Conservation (phyloP, 306 rosid genomes). For the Medicago arabica region DNA sequence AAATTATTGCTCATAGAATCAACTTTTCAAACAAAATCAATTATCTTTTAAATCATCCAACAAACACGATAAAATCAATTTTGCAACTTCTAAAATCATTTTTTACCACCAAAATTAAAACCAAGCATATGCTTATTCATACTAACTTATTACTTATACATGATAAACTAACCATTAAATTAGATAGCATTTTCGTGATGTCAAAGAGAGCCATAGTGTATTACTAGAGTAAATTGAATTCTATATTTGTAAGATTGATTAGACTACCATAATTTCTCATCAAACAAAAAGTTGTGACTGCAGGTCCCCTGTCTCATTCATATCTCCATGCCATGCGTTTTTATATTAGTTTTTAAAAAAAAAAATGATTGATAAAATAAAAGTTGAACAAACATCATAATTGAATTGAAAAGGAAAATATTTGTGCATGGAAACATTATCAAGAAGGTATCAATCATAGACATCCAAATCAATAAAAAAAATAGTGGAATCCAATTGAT, state of each 20-base stretch:
- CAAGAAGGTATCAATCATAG: slow-evolving; percentile 39
- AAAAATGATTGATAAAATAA: neutral
- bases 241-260: slow-evolving; percentile 16
- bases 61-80: too few relatives aligned
- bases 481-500: slow-evolving; percentile 33
- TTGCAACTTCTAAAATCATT: too few relatives aligned
- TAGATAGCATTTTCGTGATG: neutral
- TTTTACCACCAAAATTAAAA: too few relatives aligned
- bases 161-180: too few relatives aligned
- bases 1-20: too few relatives aligned
- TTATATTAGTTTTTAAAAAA: neutral
- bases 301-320: slow-evolving; percentile 27
- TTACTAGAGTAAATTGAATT: slow-evolving; percentile 10
- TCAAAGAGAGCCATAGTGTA: neutral
- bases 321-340: slow-evolving; percentile 22
- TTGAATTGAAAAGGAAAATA: slow-evolving; percentile 39
- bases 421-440: slow-evolving; percentile 51
- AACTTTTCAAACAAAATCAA: too few relatives aligned
- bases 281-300: slow-evolving; percentile 21
- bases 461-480: neutral
- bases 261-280: slow-evolving; percentile 8
- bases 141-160: too few relatives aligned
- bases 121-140: too few relatives aligned
- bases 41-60: too few relatives aligned
- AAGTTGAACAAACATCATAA: slow-evolving; percentile 41